Evolutionary conservation across 495 filamentous ascomycete species (phyloP).

Genomic region (Oleoguttula mirabilis): DNA sequence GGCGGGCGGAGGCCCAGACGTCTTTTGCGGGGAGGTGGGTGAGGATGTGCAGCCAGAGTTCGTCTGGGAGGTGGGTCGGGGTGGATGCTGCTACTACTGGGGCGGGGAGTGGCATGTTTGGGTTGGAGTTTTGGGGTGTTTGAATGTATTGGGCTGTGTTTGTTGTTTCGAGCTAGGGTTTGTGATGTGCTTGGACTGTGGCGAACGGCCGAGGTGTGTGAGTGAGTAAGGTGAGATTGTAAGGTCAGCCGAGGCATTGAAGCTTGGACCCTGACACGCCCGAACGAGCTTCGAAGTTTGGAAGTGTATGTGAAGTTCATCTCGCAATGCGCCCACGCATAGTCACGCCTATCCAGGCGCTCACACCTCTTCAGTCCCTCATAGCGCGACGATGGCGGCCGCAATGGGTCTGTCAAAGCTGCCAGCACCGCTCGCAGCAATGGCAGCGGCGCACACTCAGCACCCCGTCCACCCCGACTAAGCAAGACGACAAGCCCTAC

Average conservation of each 20-base stretch:
- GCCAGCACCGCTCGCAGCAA: slow-evolving; percentile 6
- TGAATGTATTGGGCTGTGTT: too few species aligned
- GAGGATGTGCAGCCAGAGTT: slow-evolving; percentile 8
- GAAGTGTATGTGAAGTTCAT: too few species aligned
- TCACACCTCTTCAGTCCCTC: slow-evolving; percentile 16
- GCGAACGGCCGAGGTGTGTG: too few species aligned
- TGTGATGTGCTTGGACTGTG: too few species aligned
- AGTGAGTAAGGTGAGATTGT: too few species aligned
- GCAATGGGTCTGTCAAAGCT: slow-evolving; percentile 18
- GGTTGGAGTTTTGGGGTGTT: too few species aligned
- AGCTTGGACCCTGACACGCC: too few species aligned
- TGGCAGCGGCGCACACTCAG: slow-evolving; percentile 1
- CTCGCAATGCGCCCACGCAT: slow-evolving; percentile 7
- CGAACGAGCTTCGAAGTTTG: too few species aligned
- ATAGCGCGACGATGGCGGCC: slow-evolving; percentile 20
- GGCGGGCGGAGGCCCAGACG: background rate
- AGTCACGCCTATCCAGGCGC: background rate
- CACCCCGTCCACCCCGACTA: background rate
- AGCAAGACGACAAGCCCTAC: slow-evolving; percentile 55
- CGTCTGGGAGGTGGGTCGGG: slow-evolving; percentile 3
- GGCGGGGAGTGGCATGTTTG: too few species aligned
- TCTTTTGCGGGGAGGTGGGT: background rate
- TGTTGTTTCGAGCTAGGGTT: too few species aligned
- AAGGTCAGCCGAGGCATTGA: too few species aligned
- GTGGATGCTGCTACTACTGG: too few species aligned